Percentiles rank a stretch among this genome's conserved stretches.
phyloP scores from a whole-genome alignment of 257 asterid genomes.

The Forsythia viridissima region DNA sequence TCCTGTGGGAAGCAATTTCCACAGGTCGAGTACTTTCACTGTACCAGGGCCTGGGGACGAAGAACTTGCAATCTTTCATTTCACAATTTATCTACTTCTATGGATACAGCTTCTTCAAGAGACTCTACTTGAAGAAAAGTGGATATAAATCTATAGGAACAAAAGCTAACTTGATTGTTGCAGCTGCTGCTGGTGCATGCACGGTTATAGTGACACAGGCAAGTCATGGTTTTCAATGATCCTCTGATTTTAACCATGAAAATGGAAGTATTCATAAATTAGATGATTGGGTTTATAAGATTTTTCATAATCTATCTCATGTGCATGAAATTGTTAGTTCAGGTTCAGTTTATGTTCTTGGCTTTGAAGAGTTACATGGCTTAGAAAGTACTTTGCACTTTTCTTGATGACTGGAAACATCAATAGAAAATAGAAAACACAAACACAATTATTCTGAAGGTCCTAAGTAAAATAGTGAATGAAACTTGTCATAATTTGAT shows the following conservation, averaged over 20 bases:
- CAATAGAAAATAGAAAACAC: background rate
- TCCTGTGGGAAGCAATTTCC: conserved; percentile 63
- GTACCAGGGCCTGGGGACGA: conserved; percentile 90
- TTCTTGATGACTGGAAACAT: conserved; percentile 8
- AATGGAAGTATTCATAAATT: background rate
- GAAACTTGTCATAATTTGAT: background rate
- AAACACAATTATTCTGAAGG: background rate
- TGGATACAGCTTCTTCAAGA: conserved; percentile 84
- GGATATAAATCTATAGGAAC: conserved; percentile 84
- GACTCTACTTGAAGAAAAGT: conserved; percentile 67
- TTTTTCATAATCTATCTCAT: background rate
- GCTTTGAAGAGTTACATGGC: conserved; percentile 7
- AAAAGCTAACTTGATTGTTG: conserved; percentile 77
- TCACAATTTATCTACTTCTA: conserved; percentile 84
- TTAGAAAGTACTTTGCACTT: conserved; percentile 12
- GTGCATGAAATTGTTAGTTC: background rate
- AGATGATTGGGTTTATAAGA: conserved; percentile 1
- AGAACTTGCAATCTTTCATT: conserved; percentile 84
- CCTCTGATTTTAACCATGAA: conserved; percentile 8
- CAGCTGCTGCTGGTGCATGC: conserved; percentile 88
- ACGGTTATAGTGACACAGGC: conserved; percentile 82
- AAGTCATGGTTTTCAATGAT: conserved; percentile 25
- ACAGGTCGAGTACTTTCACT: conserved; percentile 61
- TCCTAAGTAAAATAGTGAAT: background rate
- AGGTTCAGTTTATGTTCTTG: background rate